Evolutionary conservation across 768 basidiomycete species (phyloP).

Genomic region (Leucosporidium yakuticum): DNA sequence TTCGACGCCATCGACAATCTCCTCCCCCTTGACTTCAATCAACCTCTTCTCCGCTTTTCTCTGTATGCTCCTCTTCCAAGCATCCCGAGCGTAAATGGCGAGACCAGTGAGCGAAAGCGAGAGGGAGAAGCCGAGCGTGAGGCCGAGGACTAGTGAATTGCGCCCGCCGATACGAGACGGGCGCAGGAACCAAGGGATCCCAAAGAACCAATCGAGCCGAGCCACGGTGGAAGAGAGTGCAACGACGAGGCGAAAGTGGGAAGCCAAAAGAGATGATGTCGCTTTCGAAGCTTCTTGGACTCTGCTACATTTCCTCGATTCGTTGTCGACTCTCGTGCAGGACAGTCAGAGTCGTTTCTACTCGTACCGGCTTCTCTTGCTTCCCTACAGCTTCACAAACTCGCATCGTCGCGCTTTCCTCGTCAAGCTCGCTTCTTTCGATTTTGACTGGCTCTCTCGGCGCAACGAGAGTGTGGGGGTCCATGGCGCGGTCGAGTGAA

Average conservation of each 20-base stretch:
- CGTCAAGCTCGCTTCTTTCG: too few relatives aligned
- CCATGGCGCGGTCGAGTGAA: too few relatives aligned
- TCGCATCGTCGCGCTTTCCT: too few relatives aligned
- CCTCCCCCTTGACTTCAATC: constrained; percentile 54
- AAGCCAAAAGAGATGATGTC: background rate
- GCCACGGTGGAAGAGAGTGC: background rate
- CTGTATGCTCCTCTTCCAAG: constrained; percentile 46
- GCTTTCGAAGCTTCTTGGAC: too few relatives aligned
- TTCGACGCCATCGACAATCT: constrained; percentile 69
- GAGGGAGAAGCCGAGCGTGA: constrained; percentile 69
- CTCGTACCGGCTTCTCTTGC: too few relatives aligned
- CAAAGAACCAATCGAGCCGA: constrained; percentile 1
- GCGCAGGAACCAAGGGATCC: constrained; percentile 21
- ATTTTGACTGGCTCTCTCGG: too few relatives aligned
- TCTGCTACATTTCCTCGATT: too few relatives aligned
- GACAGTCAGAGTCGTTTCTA: too few relatives aligned
- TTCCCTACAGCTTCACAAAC: too few relatives aligned
- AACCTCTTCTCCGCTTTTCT: constrained; percentile 35
- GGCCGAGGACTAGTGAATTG: constrained; percentile 45
- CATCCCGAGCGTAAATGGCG: constrained; percentile 51
- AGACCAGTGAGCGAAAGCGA: constrained; percentile 66
- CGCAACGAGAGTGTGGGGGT: too few relatives aligned
- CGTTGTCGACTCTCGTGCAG: too few relatives aligned
- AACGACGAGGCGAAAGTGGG: background rate
- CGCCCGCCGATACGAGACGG: constrained; percentile 20